A percentile compares a stretch with the other conserved stretches of the same genome.
These are phyloP conservation scores for Suillus plorans DNA, from an alignment of 768 basidiomycete species.

Conservation along the genomic window DNA sequence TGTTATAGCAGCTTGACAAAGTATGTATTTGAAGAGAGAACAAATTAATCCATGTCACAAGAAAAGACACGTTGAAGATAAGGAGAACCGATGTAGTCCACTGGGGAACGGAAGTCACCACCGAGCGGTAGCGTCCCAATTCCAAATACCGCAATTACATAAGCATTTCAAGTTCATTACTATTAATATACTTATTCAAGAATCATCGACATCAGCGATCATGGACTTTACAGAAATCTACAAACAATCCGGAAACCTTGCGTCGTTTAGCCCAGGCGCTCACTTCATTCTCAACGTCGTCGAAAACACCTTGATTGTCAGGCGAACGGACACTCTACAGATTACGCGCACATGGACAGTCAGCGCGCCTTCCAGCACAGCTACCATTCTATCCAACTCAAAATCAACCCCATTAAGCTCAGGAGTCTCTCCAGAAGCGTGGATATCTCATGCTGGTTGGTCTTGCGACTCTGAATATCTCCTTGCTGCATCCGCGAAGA, in stretches of 20 bases:
- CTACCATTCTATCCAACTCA: constrained; percentile 38
- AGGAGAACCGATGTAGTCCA: too few relatives aligned
- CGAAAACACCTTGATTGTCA: constrained; percentile 76
- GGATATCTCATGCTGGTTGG: constrained; percentile 81
- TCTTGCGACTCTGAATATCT: constrained; percentile 88
- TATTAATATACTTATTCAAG: too few relatives aligned
- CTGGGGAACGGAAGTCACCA: too few relatives aligned
- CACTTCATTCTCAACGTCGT: constrained; percentile 84
- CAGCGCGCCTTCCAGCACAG: constrained; percentile 52
- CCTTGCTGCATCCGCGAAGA: constrained; percentile 74
- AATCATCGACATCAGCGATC: not conserved
- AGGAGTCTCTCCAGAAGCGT: constrained; percentile 27
- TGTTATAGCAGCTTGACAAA: too few relatives aligned
- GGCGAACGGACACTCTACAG: constrained; percentile 81
- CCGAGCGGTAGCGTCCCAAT: not conserved
- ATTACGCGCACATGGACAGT: constrained; percentile 81
- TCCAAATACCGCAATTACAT: not conserved
- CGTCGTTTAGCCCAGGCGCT: constrained; percentile 81
- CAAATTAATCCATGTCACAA: too few relatives aligned
- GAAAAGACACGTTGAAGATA: too few relatives aligned
- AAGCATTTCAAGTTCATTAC: not conserved
- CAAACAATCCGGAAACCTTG: constrained; percentile 67
- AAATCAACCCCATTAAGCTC: constrained; percentile 26
- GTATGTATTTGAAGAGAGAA: too few relatives aligned
- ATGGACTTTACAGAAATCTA: constrained; percentile 92